Base-by-base conservation (phyloP, 306 rosid species). In the Alnus glutinosa region DNA sequence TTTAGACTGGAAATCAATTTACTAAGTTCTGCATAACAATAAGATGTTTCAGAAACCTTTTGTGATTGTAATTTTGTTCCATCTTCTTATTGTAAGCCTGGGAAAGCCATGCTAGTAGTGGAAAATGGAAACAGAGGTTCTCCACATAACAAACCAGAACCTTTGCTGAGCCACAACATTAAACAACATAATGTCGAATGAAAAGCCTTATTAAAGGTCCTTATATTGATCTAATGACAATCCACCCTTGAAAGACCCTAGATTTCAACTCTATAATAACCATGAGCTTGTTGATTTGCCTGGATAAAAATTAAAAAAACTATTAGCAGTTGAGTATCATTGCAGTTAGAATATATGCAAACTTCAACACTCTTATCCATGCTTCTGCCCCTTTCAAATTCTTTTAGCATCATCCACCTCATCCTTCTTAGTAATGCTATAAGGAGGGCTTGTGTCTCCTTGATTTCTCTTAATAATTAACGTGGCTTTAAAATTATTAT, bases 211-310 rank as follows among this genome's bases (percentile, higher is more conserved):
- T 6, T 57, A 57, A 19, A 23, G 10, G 70, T 63, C 70, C 70
- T 63, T 34, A 34, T 14, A 36, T 71, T 28, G 19, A 23, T 76
- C 7, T 70, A 42, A 39, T 32, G 70, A 68, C 7, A 70, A 76
- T 70, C 51, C 57, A 39, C 73, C 73, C 71, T 10, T 47, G 69
- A 62, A 3, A 62, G 32, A 32, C 48, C 73, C 42, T 9, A 54
- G 15, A 10, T 62, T 77, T 77, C 46, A 37, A 78, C 48, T 62
- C 50, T 30, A 54, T 62, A 37, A 52, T 49, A 74, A 30, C 58
- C 70, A 54, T 12, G 32, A 62, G 69, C 69, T 12, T 14, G 39
- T 12, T 13, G 37, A 62, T 30, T 62, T 32, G 7, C 39, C 69
- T 32, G 69, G 44, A 62, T 9, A 12, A 32, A 13, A 9, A 32